Evolutionary conservation across 1,284 basidiomycete genomes (phyloP).

Genomic region (Earliella scabrosa): DNA sequence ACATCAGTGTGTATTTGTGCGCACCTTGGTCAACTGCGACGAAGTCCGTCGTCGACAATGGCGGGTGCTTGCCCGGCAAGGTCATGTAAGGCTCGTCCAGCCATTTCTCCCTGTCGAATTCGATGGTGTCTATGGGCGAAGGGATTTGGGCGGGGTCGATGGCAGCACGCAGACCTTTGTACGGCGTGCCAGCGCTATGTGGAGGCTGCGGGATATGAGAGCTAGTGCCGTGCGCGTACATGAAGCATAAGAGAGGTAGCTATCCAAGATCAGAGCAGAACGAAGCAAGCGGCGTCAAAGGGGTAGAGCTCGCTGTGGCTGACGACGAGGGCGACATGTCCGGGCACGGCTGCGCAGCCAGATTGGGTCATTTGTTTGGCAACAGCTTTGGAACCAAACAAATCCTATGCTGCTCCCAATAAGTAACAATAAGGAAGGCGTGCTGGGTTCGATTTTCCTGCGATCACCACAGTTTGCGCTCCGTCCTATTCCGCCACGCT

Average conservation of each 20-base stretch:
- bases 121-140: slow-evolving; percentile 85
- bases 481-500: background rate
- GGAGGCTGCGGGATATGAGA: slow-evolving; percentile 79
- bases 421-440: too few relatives aligned
- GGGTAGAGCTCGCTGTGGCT: slow-evolving; percentile 2
- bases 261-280: background rate
- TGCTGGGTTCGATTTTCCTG: too few relatives aligned
- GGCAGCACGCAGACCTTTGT: slow-evolving; percentile 75
- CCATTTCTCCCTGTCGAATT: slow-evolving; percentile 86
- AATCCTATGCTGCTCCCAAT: slow-evolving; percentile 1
- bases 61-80: slow-evolving; percentile 76
- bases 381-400: slow-evolving; percentile 23
- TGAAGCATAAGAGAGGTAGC: slow-evolving; percentile 13
- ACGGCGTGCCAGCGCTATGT: slow-evolving; percentile 75
- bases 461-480: too few relatives aligned
- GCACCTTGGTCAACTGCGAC: slow-evolving; percentile 91
- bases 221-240: slow-evolving; percentile 31
- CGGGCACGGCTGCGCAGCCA: slow-evolving; percentile 4
- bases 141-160: slow-evolving; percentile 94
- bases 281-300: background rate
- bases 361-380: slow-evolving; percentile 24
- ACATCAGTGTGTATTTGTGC: slow-evolving; percentile 26
- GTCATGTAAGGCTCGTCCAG: slow-evolving; percentile 80
- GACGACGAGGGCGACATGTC: background rate
- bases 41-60: slow-evolving; percentile 88